These are phyloP conservation scores for Raphanus sativus DNA, from an alignment of 345 rosid species.

Conservation along the genomic window DNA sequence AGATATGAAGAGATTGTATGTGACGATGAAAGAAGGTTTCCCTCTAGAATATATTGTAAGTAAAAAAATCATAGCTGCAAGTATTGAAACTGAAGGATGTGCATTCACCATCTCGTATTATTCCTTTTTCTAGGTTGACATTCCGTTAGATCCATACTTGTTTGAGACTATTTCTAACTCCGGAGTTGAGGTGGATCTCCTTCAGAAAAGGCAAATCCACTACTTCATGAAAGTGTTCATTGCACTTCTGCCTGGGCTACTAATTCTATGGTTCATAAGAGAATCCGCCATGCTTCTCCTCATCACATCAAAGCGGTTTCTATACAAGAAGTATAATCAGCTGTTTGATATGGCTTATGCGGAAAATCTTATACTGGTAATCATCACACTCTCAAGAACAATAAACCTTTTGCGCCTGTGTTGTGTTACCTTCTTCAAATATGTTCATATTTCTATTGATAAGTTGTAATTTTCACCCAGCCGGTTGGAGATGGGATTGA, in stretches of 20 bases:
- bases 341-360: slow-evolving; percentile 89
- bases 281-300: slow-evolving; percentile 79
- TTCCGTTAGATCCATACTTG: slow-evolving; percentile 90
- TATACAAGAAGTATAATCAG: slow-evolving; percentile 84
- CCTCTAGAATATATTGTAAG: slow-evolving; percentile 93
- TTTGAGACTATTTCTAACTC: slow-evolving; percentile 81
- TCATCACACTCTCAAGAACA: slow-evolving; percentile 23
- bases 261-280: slow-evolving; percentile 76
- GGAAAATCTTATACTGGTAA: slow-evolving; percentile 89
- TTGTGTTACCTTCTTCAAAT: slow-evolving; percentile 16
- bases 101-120: slow-evolving; percentile 32
- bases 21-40: slow-evolving; percentile 96
- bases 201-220: slow-evolving; percentile 88
- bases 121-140: slow-evolving; percentile 63
- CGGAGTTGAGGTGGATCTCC: slow-evolving; percentile 93
- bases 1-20: slow-evolving; percentile 81
- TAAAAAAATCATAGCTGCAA: slow-evolving; percentile 28
- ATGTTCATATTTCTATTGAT: slow-evolving; percentile 19
- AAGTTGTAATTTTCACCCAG: slow-evolving; percentile 46
- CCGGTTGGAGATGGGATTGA: slow-evolving; percentile 90
- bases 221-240: slow-evolving; percentile 80
- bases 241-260: slow-evolving; percentile 79
- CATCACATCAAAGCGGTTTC: slow-evolving; percentile 76
- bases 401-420: slow-evolving; percentile 1
- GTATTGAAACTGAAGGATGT: slow-evolving; percentile 9